Evolutionary conservation across 768 basidiomycete genomes (phyloP), one percentile per base, ranked within the genome.

Genomic region (Tylopilus vinaceipallidus): DNA sequence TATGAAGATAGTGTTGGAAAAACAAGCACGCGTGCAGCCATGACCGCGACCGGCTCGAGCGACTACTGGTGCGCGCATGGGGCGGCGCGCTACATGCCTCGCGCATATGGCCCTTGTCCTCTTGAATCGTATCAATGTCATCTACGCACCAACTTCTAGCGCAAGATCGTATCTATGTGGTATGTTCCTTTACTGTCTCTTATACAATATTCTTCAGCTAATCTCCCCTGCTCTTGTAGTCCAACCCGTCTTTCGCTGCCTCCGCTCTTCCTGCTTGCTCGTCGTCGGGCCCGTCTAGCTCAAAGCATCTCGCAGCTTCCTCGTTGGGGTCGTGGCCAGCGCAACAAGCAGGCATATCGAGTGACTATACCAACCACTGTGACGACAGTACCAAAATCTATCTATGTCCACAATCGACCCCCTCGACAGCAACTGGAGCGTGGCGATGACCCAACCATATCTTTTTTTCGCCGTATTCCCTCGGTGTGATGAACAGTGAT

Each of bases 401-500:
- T 45, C 47, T 16, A 40, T 47, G n/a, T 43, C 48, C 36, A 30
- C 33, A 48, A 54, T 50, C 60, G 34, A 59, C 60, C n/a, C 36
- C 26, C 32, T 32, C 48, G 29, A 33, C 55, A 33, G 41, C 50
- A 41, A 54, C 51, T 45, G 13, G 47, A n/a, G 43, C 35, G 27
- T 51, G 37, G 12, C 22, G 34, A 34, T 53, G 49, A 48, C 42
- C 2, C 37, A 30, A 22, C 38, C 51, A 37, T 45, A 19, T 14
- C 3, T 50, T 53, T 43, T 47, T 44, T 33, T 52, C 32, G 49
- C 47, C 47, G 42, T 51, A 43, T 50, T 34, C n/a, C n/a, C n/a
- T n/a, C n/a, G 49, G 53, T 57, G 59, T 65, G 64, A 77, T 76
- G 75, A 71, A 70, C 63, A 75, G 66, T 69, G 81, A 81, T 78